Conservation (phyloP, 306 rosid species). For the Fragaria ananassa region DNA sequence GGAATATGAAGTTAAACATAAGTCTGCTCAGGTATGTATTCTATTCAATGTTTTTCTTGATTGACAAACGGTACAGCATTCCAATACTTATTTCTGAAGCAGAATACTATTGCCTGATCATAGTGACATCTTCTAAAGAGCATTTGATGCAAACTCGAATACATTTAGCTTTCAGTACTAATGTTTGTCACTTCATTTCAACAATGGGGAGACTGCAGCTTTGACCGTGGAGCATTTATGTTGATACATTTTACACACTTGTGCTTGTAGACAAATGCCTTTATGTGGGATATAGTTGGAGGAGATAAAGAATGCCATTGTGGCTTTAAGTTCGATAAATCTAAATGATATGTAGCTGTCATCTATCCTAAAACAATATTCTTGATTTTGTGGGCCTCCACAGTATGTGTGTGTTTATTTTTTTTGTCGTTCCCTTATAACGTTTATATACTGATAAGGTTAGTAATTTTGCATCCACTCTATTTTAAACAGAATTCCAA, state of each 20-base stretch:
- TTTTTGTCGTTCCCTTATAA: background rate
- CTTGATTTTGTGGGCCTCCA: background rate
- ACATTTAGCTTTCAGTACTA: background rate
- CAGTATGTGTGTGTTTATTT: background rate
- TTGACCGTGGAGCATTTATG: background rate
- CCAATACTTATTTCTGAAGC: background rate
- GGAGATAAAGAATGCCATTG: background rate
- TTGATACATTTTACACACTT: background rate
- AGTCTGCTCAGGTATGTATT: conserved; percentile 68
- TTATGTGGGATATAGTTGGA: background rate
- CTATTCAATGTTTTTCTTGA: background rate
- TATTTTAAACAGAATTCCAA: conserved; percentile 53
- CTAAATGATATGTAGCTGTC: background rate
- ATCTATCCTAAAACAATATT: background rate
- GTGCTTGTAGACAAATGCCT: background rate
- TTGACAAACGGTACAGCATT: background rate
- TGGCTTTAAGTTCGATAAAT: background rate
- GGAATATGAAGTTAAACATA: conserved; percentile 70
- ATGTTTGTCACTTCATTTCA: background rate
- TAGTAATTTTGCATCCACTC: conserved; percentile 12
- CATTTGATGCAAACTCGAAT: background rate
- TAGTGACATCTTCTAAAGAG: background rate
- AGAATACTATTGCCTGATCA: background rate
- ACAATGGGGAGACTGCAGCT: background rate
- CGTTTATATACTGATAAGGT: background rate